A percentile compares a stretch with the other conserved stretches of the same genome.
phyloP scores from a whole-genome alignment of 2,329 filamentous ascomycete species.

The Didymella pomorum region DNA sequence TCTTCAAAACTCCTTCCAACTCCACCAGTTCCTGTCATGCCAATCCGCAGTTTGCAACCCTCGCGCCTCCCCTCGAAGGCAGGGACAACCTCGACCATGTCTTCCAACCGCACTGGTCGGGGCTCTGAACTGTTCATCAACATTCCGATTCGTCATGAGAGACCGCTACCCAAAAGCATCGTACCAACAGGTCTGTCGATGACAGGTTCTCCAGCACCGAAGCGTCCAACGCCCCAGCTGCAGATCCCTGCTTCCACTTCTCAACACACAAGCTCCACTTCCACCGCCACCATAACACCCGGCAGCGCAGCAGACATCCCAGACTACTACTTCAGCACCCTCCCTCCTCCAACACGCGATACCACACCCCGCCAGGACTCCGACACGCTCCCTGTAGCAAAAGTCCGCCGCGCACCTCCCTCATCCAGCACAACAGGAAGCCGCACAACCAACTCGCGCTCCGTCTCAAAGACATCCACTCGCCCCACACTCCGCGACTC shows the following conservation, averaged over 20 bases:
- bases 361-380: constrained; percentile 13
- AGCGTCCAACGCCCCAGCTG: constrained; percentile 13
- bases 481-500: constrained; percentile 42
- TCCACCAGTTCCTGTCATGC: constrained; percentile 44
- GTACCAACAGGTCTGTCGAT: constrained; percentile 13
- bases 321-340: constrained; percentile 49
- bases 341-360: constrained; percentile 24
- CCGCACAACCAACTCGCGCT: constrained; percentile 22
- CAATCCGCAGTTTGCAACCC: constrained; percentile 46
- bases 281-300: constrained; percentile 35
- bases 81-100: constrained; percentile 34
- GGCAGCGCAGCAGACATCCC: constrained; percentile 43
- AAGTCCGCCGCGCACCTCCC: constrained; percentile 2
- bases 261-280: constrained; percentile 25
- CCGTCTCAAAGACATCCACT: constrained; percentile 39
- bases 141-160: constrained; percentile 44
- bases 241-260: constrained; percentile 24
- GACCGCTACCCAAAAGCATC: constrained; percentile 32
- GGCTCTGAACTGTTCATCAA: constrained; percentile 43
- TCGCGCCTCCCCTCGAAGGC: constrained; percentile 31
- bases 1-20: constrained; percentile 43
- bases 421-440: constrained; percentile 34
- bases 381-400: constrained; percentile 9
- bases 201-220: constrained; percentile 22
- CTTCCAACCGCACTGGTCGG: constrained; percentile 14